phyloP scores from a whole-genome alignment of 2,329 filamentous ascomycete genomes.

The Stachybotrys chlorohalonatus region DNA sequence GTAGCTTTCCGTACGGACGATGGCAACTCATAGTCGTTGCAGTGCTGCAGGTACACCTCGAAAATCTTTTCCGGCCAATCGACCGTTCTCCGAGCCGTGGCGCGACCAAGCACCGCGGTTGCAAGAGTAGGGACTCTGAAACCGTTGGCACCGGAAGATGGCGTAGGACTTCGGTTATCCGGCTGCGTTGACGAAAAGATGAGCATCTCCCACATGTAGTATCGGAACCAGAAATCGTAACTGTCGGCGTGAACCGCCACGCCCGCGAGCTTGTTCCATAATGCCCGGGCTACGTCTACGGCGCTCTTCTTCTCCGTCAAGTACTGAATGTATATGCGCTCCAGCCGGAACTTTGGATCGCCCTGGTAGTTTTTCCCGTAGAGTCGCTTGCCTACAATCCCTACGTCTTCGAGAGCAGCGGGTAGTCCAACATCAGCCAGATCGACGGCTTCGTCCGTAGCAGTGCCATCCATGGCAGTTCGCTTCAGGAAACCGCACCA shows the following conservation, averaged over 20 bases:
- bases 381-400: conserved; percentile 65
- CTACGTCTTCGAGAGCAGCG: conserved; percentile 77
- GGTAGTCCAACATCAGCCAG: conserved; percentile 84
- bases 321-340: conserved; percentile 88
- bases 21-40: conserved; percentile 81
- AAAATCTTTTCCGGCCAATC: conserved; percentile 72
- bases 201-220: conserved; percentile 87
- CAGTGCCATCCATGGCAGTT: conserved; percentile 64
- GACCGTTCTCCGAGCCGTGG: conserved; percentile 50
- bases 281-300: conserved; percentile 63
- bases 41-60: conserved; percentile 68
- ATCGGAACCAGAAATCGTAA: conserved; percentile 90
- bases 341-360: conserved; percentile 82
- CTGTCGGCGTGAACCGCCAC: conserved; percentile 61
- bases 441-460: conserved; percentile 75
- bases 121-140: conserved; percentile 62
- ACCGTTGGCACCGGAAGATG: conserved; percentile 32
- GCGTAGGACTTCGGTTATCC: conserved; percentile 44
- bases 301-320: conserved; percentile 76
- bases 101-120: conserved; percentile 67
- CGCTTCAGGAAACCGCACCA: conserved; percentile 94
- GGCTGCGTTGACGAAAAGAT: conserved; percentile 35
- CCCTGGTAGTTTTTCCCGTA: conserved; percentile 69
- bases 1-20: conserved; percentile 65
- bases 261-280: conserved; percentile 63